A percentile compares a stretch with the other conserved stretches of the same genome.
Conservation (phyloP, 345 rosid genomes). For the Moricandia arvensis region DNA sequence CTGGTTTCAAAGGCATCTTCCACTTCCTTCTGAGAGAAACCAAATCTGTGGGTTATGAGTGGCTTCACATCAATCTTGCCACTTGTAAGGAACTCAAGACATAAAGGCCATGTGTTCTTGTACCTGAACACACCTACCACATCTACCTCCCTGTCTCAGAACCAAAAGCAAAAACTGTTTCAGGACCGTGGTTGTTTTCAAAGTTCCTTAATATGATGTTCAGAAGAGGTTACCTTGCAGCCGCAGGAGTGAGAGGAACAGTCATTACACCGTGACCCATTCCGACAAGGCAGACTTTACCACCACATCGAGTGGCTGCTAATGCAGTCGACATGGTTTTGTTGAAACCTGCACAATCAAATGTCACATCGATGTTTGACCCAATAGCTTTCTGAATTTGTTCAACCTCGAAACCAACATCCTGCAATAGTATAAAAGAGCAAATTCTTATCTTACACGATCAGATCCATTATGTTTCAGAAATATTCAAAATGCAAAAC, state of each 20-base stretch:
- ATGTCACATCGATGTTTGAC: constrained; percentile 60
- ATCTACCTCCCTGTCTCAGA: constrained; percentile 80
- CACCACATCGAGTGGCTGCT: constrained; percentile 71
- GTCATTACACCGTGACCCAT: constrained; percentile 77
- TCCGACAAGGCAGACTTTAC: constrained; percentile 92
- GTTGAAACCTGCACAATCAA: constrained; percentile 86
- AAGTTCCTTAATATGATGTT: not conserved
- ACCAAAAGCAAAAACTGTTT: not conserved
- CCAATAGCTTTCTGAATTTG: constrained; percentile 64
- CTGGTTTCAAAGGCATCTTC: constrained; percentile 89
- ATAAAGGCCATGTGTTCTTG: constrained; percentile 87
- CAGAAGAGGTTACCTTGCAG: constrained; percentile 61
- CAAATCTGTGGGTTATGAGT: constrained; percentile 80
- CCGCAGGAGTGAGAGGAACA: constrained; percentile 81
- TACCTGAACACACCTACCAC: constrained; percentile 76
- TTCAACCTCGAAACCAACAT: constrained; percentile 59
- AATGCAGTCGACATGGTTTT: constrained; percentile 90
- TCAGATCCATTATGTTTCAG: not conserved
- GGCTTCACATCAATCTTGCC: constrained; percentile 90
- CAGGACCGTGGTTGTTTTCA: not conserved
- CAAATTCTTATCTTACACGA: not conserved
- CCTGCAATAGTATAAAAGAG: constrained; percentile 40
- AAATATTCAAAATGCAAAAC: not conserved
- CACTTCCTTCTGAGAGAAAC: constrained; percentile 80
- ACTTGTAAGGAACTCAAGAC: constrained; percentile 68